These are phyloP conservation scores for Hanseniaspora clermontiae DNA, from an alignment of 805 yeast genomes.

Conservation along the genomic window DNA sequence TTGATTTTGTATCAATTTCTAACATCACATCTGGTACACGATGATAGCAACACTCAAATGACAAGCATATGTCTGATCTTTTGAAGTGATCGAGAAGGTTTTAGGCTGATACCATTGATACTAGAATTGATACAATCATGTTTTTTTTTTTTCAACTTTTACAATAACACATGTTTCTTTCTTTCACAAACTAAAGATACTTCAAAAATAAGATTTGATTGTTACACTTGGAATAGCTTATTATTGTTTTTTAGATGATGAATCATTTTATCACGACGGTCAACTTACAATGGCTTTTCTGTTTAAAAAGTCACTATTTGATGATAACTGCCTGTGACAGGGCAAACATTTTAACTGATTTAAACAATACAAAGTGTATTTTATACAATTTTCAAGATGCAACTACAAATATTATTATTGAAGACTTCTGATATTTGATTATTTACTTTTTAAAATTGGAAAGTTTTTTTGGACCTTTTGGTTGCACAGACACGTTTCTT, in stretches of 20 bases:
- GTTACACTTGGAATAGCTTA: conserved; percentile 1
- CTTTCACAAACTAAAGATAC: conserved; percentile 12
- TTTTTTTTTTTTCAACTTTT: conserved; percentile 6
- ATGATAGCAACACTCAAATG: conserved; percentile 42
- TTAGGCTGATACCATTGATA: conserved; percentile 16
- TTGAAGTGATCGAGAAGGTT: conserved; percentile 20
- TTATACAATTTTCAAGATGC: too few relatives aligned
- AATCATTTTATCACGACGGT: conserved; percentile 59
- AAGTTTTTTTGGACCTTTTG: neutral
- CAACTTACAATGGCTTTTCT: conserved; percentile 44
- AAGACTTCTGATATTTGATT: neutral
- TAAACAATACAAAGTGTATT: neutral
- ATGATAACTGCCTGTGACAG: conserved; percentile 76
- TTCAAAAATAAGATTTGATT: conserved; percentile 15
- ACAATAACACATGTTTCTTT: conserved; percentile 2
- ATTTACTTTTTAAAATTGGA: neutral
- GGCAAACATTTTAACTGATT: conserved; percentile 33
- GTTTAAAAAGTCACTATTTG: conserved; percentile 35
- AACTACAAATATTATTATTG: neutral
- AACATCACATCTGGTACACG: conserved; percentile 46
- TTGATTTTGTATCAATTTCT: conserved; percentile 18
- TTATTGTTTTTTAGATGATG: conserved; percentile 33
- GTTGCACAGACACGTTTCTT: neutral
- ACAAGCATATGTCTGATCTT: conserved; percentile 97
- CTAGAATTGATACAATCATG: conserved; percentile 21